Evolutionary conservation across 345 rosid genomes (phyloP).

Genomic region (Noccaea caerulescens): DNA sequence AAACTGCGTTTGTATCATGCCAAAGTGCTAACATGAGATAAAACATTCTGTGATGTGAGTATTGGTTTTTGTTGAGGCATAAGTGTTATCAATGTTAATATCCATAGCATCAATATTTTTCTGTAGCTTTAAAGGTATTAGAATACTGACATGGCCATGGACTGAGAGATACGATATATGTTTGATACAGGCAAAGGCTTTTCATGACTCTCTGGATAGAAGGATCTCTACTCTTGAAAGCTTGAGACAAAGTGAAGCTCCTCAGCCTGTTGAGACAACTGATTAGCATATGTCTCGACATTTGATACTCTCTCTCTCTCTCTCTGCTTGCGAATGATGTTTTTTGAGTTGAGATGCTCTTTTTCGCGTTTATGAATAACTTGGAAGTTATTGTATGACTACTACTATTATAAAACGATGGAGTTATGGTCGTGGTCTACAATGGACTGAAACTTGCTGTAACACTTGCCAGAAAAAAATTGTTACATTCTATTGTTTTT

Average conservation of each 20-base stretch:
- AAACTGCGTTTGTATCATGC: not conserved
- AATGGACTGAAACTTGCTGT: constrained; percentile 33
- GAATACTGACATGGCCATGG: not conserved
- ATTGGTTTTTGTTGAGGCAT: not conserved
- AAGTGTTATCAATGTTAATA: not conserved
- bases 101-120: not conserved
- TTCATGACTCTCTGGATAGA: constrained; percentile 71
- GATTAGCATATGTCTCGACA: constrained; percentile 51
- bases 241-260: constrained; percentile 69
- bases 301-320: not conserved
- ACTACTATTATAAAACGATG: constrained; percentile 34
- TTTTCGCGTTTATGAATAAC: constrained; percentile 34
- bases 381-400: constrained; percentile 37
- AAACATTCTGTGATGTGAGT: constrained; percentile 15
- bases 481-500: constrained; percentile 15
- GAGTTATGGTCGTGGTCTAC: constrained; percentile 24
- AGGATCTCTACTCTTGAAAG: constrained; percentile 78
- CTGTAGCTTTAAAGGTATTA: not conserved
- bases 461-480: constrained; percentile 18
- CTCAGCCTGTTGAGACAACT: constrained; percentile 59
- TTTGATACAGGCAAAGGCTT: constrained; percentile 60
- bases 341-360: constrained; percentile 17
- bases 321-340: constrained; percentile 22
- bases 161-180: constrained; percentile 24
- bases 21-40: not conserved